Evolutionary conservation across 2,329 filamentous ascomycete species (phyloP).

Genomic region (Colletotrichum tropicale): DNA sequence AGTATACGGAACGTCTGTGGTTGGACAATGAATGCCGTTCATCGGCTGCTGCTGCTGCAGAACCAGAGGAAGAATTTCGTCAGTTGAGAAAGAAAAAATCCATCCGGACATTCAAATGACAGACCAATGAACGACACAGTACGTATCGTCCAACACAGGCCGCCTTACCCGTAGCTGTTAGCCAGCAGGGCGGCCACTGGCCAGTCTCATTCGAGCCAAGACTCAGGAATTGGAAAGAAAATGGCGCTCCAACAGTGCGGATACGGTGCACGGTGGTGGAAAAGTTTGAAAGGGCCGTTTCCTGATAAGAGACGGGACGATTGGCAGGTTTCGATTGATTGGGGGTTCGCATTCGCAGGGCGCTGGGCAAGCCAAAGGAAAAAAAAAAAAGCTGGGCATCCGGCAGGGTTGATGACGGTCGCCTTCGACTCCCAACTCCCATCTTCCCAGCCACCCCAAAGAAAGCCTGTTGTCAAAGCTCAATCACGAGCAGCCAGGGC

Average conservation of each 20-base stretch:
- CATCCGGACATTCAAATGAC: not conserved
- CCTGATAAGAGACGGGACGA: slow-evolving; percentile 9
- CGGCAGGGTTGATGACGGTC: slow-evolving; percentile 1
- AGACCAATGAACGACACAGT: not conserved
- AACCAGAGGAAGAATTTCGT: not conserved
- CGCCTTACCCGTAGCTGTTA: not conserved
- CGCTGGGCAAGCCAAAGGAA: not conserved
- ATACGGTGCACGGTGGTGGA: not conserved
- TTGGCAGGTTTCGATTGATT: slow-evolving; percentile 1
- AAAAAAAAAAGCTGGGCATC: not conserved
- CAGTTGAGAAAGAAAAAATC: not conserved
- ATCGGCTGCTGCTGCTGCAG: slow-evolving; percentile 9
- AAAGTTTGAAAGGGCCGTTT: slow-evolving; percentile 17
- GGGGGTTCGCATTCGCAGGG: not conserved
- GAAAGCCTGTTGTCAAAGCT: not conserved
- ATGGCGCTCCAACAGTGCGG: slow-evolving; percentile 10
- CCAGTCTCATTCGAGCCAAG: not conserved
- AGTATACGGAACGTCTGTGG: slow-evolving; percentile 1
- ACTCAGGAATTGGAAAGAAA: not conserved
- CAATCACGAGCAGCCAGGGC: slow-evolving; percentile 10
- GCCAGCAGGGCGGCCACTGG: not conserved
- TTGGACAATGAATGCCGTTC: slow-evolving; percentile 3
- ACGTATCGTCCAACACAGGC: not conserved
- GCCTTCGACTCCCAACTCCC: not conserved
- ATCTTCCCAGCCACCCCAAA: not conserved